Base-by-base conservation (phyloP, 208 protist genomes). In the Balamuthia mandrillaris region DNA sequence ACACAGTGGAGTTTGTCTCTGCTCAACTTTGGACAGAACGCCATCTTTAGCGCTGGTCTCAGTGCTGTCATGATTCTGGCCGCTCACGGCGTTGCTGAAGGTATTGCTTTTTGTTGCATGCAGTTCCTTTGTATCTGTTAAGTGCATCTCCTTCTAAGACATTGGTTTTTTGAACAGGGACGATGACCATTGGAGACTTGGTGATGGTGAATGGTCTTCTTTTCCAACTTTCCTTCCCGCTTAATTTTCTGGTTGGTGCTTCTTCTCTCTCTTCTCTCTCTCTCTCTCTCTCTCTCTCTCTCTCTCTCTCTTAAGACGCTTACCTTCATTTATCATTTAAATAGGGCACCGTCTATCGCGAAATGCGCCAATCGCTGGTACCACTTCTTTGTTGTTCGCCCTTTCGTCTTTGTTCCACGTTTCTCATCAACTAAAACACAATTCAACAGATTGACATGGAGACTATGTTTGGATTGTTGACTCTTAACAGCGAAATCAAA, bases 381-480 rank as follows among this genome's bases (percentile, higher is more conserved):
- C n/a, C n/a, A n/a, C n/a, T n/a, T n/a, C n/a, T n/a, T n/a, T n/a
- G n/a, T n/a, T n/a, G n/a, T n/a, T n/a, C n/a, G n/a, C n/a, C n/a
- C n/a, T n/a, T n/a, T n/a, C n/a, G n/a, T n/a, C n/a, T n/a, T n/a
- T n/a, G n/a, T n/a, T n/a, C n/a, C n/a, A n/a, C n/a, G n/a, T n/a
- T n/a, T n/a, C n/a, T n/a, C n/a, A n/a, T n/a, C n/a, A n/a, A n/a
- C n/a, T n/a, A n/a, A n/a, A n/a, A n/a, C n/a, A n/a, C n/a, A n/a
- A n/a, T n/a, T n/a, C n/a, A n/a, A n/a, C n/a, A n/a, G n/a, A 86
- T 92, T 24, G 92, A 94, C 63, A 94, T 95, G 92, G 88, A 93
- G 29, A 84, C 81, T 14, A 85, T 95, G 60, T 94, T 94, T 27
- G 79, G 58, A 35, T 54, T 94, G 0, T 45, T 88, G 14, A 56